phyloP scores from a whole-genome alignment of 495 filamentous ascomycete species.

The Lindgomyces ingoldianus region DNA sequence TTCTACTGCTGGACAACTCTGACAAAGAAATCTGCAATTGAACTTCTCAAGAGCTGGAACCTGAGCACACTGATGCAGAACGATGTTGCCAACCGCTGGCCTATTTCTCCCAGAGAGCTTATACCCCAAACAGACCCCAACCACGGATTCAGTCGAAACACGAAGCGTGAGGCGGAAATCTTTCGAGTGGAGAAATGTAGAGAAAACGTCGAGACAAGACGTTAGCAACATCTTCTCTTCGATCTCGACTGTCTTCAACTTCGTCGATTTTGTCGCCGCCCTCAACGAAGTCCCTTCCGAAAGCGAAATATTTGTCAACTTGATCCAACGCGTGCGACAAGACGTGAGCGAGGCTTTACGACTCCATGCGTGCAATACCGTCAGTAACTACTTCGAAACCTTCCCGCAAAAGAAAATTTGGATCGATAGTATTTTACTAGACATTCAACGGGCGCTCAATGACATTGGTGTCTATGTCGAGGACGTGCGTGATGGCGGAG shows the following conservation, averaged over 20 bases:
- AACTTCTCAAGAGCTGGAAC: neutral
- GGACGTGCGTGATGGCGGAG: conserved; percentile 27
- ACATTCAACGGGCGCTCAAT: conserved; percentile 37
- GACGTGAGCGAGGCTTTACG: conserved; percentile 39
- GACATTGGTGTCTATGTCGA: conserved; percentile 42
- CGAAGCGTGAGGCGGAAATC: conserved; percentile 1
- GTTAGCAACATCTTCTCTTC: conserved; percentile 24
- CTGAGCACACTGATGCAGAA: neutral
- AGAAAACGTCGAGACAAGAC: conserved; percentile 6
- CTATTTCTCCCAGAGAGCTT: conserved; percentile 19
- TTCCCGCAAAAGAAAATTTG: conserved; percentile 30
- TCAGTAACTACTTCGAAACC: conserved; percentile 21
- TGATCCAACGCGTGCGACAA: conserved; percentile 38
- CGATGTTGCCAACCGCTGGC: conserved; percentile 16
- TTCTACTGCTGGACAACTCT: neutral
- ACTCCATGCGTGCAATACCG: conserved; percentile 17
- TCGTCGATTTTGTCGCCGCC: conserved; percentile 37
- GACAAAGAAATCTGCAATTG: neutral
- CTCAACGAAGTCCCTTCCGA: conserved; percentile 34
- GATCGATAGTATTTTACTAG: conserved; percentile 33
- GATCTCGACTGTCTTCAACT: conserved; percentile 38
- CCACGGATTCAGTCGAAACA: neutral
- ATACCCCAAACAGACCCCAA: conserved; percentile 2
- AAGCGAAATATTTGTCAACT: conserved; percentile 35
- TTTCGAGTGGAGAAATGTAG: neutral